Conservation (phyloP, 371 early-diverging fungal species). For the Rhizopus stolonifer region DNA sequence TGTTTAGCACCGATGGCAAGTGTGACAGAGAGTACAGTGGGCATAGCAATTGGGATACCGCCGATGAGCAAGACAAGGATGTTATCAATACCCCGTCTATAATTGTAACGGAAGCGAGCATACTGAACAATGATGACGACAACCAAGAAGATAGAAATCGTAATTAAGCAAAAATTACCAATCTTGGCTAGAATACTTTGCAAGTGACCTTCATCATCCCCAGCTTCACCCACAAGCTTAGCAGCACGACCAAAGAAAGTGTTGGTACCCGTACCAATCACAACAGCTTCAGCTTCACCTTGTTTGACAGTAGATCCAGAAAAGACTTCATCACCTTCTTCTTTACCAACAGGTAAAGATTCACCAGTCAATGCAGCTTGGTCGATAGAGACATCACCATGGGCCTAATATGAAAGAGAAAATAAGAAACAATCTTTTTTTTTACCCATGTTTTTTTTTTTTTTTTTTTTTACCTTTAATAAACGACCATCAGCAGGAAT, state of each 20-base stretch:
- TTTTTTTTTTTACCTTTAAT: constrained; percentile 39
- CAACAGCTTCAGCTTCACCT: constrained; percentile 87
- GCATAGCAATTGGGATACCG: constrained; percentile 80
- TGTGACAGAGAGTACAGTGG: constrained; percentile 87
- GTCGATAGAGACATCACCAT: constrained; percentile 62
- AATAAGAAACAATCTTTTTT: too few relatives aligned
- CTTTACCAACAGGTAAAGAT: constrained; percentile 72
- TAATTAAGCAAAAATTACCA: constrained; percentile 81
- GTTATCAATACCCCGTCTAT: constrained; percentile 72
- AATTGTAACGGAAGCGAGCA: constrained; percentile 69
- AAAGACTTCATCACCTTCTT: constrained; percentile 66
- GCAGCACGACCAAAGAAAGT: constrained; percentile 92
- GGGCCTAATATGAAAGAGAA: constrained; percentile 57
- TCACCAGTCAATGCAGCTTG: constrained; percentile 88
- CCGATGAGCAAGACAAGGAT: constrained; percentile 75
- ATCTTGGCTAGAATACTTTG: constrained; percentile 86
- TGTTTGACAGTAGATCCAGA: constrained; percentile 88
- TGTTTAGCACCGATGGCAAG: constrained; percentile 92
- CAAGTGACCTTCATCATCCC: constrained; percentile 84
- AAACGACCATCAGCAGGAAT: constrained; percentile 75
- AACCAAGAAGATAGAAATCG: constrained; percentile 69
- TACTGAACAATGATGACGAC: constrained; percentile 81
- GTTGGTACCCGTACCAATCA: constrained; percentile 80
- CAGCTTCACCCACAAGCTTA: constrained; percentile 73
- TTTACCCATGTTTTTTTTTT: constrained; percentile 10